Evolutionary conservation across 2,329 filamentous ascomycete genomes (phyloP).

Genomic region (Claviceps fusiformis): DNA sequence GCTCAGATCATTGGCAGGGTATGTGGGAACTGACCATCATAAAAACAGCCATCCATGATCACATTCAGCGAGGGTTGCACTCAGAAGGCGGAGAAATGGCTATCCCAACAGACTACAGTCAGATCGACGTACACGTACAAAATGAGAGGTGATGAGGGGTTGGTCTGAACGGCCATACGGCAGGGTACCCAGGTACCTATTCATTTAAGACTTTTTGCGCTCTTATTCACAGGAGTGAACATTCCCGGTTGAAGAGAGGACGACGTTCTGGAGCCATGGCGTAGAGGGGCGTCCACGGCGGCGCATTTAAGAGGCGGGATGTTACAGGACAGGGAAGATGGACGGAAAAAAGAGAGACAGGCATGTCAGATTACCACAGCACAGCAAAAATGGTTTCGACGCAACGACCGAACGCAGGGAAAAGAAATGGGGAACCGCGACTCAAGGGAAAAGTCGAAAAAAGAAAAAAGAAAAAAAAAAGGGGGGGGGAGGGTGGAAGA

Average conservation of each 20-base stretch:
- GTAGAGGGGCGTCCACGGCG: neutral
- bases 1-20: neutral
- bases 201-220: neutral
- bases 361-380: neutral
- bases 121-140: neutral
- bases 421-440: neutral
- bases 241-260: neutral
- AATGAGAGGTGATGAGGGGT: neutral
- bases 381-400: neutral
- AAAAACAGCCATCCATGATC: neutral
- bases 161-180: neutral
- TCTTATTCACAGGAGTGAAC: neutral
- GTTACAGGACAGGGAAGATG: neutral
- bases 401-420: neutral
- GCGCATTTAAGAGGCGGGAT: neutral
- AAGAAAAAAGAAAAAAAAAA: neutral
- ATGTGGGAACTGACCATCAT: neutral
- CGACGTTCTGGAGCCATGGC: slow-evolving; percentile 1
- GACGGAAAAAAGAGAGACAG: neutral
- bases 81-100: neutral
- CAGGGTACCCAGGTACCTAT: neutral
- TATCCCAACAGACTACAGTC: neutral
- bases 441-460: neutral
- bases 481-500: too few species aligned
- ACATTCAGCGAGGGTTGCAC: neutral